Evolutionary conservation across 2,329 filamentous ascomycete genomes (phyloP).

Genomic region (Aspergillus pseudonomiae): DNA sequence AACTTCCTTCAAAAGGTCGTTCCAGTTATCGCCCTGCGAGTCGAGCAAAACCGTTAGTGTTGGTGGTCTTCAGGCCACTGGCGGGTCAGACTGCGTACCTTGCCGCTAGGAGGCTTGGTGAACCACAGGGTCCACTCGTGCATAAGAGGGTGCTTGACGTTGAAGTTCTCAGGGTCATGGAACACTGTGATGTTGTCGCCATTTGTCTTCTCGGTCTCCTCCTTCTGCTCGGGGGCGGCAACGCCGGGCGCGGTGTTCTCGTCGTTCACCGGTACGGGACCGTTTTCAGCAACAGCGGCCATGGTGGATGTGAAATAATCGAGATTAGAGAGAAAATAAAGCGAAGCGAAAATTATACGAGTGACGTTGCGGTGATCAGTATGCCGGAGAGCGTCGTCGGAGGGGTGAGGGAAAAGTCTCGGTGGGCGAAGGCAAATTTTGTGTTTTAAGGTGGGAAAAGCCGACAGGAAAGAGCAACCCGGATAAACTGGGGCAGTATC

Average conservation of each 20-base stretch:
- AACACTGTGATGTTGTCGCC: conserved; percentile 86
- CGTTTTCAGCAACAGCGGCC: conserved; percentile 43
- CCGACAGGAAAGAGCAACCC: conserved; percentile 31
- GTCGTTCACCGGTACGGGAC: conserved; percentile 46
- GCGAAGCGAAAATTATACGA: conserved; percentile 1
- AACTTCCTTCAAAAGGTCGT: conserved; percentile 95
- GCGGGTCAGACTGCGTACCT: conserved; percentile 60
- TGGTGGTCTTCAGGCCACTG: background rate
- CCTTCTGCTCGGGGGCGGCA: conserved; percentile 50
- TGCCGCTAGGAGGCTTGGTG: conserved; percentile 95
- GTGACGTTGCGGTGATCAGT: conserved; percentile 11
- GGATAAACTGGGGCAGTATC: conserved; percentile 15
- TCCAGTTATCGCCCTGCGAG: conserved; percentile 91
- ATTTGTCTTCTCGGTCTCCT: conserved; percentile 32
- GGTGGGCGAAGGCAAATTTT: conserved; percentile 28
- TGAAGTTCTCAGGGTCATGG: conserved; percentile 98
- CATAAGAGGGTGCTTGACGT: conserved; percentile 97
- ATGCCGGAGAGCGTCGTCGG: conserved; percentile 14
- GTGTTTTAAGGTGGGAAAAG: conserved; percentile 16
- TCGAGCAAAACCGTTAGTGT: conserved; percentile 12
- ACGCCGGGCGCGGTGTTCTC: conserved; percentile 58
- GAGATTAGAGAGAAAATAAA: background rate
- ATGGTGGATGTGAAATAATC: conserved; percentile 30
- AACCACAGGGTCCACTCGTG: conserved; percentile 99
- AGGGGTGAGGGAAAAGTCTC: conserved; percentile 20